Conservation (phyloP, 2,329 filamentous ascomycete species). For the Penicillium corylophilum region DNA sequence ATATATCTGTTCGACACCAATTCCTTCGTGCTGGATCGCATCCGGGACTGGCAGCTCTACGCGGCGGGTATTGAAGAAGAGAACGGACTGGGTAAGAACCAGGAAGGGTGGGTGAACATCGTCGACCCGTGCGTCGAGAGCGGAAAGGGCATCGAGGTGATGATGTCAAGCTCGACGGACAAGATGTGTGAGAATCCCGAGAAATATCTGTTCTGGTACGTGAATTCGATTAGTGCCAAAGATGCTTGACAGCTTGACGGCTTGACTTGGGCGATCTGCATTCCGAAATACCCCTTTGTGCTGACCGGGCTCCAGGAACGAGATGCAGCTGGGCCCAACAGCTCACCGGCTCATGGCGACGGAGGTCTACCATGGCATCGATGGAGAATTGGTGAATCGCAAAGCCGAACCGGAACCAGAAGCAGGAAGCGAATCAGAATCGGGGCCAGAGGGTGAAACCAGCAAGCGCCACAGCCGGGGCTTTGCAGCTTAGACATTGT, state of each 20-base stretch:
- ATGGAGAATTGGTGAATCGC: constrained; percentile 31
- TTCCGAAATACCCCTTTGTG: not conserved
- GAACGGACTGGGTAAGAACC: constrained; percentile 35
- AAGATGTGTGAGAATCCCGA: constrained; percentile 35
- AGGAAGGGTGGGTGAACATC: constrained; percentile 38
- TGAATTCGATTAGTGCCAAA: not conserved
- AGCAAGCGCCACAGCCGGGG: constrained; percentile 22
- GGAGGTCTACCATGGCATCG: constrained; percentile 39
- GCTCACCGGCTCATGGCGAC: constrained; percentile 40
- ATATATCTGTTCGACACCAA: constrained; percentile 44
- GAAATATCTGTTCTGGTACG: constrained; percentile 45
- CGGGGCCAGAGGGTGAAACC: not conserved
- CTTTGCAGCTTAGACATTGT: constrained; percentile 26
- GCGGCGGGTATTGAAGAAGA: constrained; percentile 35
- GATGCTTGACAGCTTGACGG: not conserved
- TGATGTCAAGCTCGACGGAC: constrained; percentile 26
- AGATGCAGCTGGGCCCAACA: constrained; percentile 41
- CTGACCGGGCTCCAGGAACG: constrained; percentile 33
- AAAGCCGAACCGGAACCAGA: not conserved
- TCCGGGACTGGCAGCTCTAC: constrained; percentile 40
- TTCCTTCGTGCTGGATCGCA: constrained; percentile 38
- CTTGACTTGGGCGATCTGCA: constrained; percentile 10
- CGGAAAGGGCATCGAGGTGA: constrained; percentile 27
- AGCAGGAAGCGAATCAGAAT: not conserved
- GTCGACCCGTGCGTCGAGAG: constrained; percentile 35